phyloP scores from a whole-genome alignment of 345 rosid species.

The Salix exigua region DNA sequence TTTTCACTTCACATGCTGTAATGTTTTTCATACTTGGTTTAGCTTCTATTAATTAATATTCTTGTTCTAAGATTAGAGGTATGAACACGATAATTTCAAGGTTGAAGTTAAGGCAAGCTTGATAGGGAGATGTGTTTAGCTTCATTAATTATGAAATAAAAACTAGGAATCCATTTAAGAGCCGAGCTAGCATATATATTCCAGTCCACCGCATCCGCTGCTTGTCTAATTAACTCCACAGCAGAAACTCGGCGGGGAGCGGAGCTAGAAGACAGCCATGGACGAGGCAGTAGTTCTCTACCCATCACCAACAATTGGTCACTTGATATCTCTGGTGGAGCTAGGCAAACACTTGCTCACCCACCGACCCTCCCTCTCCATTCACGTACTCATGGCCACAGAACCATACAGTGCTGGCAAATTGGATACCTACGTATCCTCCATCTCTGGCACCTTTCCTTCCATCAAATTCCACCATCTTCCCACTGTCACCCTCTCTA shows the following conservation, averaged over 20 bases:
- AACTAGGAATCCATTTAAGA: too few species aligned
- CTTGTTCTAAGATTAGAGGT: too few species aligned
- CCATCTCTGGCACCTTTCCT: slow-evolving; percentile 15
- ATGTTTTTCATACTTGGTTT: too few species aligned
- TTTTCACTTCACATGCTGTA: too few species aligned
- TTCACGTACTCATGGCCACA: slow-evolving; percentile 43
- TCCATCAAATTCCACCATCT: slow-evolving; percentile 29
- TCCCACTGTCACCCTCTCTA: slow-evolving; percentile 14
- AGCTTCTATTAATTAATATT: too few species aligned
- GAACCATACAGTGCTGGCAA: slow-evolving; percentile 35
- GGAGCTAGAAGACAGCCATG: slow-evolving; percentile 24
- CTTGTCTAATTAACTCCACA: too few species aligned
- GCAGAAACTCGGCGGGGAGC: slow-evolving; percentile 17
- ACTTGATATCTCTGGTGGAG: slow-evolving; percentile 70
- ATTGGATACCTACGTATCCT: slow-evolving; percentile 33
- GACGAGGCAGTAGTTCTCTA: slow-evolving; percentile 48
- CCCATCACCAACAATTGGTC: slow-evolving; percentile 65
- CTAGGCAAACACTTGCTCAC: slow-evolving; percentile 49
- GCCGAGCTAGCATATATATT: too few species aligned
- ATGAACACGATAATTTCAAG: too few species aligned
- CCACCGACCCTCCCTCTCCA: slow-evolving; percentile 44
- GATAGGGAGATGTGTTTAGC: too few species aligned
- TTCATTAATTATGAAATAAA: too few species aligned
- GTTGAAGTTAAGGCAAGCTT: too few species aligned
- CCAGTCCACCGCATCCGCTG: too few species aligned